A percentile compares a stretch with the other conserved stretches of the same genome.
phyloP scores from a whole-genome alignment of 176 grass and related monocot species.

The Carex pumila region DNA sequence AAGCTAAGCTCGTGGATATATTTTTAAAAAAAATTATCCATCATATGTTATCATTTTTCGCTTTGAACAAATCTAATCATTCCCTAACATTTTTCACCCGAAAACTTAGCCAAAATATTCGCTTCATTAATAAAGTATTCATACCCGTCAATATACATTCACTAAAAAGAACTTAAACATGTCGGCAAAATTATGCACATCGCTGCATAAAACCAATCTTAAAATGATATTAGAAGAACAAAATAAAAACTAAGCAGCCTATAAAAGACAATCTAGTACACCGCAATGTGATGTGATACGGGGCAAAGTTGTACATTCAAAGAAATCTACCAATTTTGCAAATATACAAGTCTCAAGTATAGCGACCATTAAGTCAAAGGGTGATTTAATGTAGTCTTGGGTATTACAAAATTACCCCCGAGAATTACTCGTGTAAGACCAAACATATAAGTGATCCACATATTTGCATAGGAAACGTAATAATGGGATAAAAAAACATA shows the following conservation, averaged over 20 bases:
- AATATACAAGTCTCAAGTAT: neutral
- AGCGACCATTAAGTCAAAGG: too few relatives aligned
- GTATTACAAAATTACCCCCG: neutral
- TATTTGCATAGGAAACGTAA: neutral
- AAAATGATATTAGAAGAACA: neutral
- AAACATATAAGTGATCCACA: neutral
- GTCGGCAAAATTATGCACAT: neutral
- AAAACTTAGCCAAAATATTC: too few relatives aligned
- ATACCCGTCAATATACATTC: too few relatives aligned
- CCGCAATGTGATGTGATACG: neutral
- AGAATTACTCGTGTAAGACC: neutral
- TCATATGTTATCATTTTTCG: too few relatives aligned
- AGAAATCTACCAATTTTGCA: neutral
- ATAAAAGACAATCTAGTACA: neutral
- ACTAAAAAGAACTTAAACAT: neutral
- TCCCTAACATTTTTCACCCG: too few relatives aligned
- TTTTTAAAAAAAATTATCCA: too few relatives aligned
- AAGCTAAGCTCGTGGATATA: too few relatives aligned
- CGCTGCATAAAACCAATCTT: too few relatives aligned
- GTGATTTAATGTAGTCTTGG: neutral
- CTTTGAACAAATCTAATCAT: too few relatives aligned
- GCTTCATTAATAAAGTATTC: too few relatives aligned
- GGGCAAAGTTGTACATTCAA: neutral
- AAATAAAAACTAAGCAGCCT: neutral
- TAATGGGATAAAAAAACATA: neutral